A percentile compares a stretch with the other conserved stretches of the same genome.
Evolutionary conservation across 345 rosid genomes (phyloP).

Genomic region (Ceriops decandra): DNA sequence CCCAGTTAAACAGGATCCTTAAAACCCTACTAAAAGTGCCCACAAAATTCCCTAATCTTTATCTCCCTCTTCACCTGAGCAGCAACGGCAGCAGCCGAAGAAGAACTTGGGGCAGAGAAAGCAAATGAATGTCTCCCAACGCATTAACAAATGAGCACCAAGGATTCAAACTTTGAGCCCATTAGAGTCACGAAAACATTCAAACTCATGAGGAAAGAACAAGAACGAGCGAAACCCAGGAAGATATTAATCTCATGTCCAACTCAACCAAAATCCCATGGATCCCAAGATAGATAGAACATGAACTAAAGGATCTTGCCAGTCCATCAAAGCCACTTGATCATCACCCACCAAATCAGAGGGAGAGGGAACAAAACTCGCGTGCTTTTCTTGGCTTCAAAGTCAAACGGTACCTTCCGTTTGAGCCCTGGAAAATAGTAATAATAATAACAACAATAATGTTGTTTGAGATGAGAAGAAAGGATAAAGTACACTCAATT

Average conservation of each 20-base stretch:
- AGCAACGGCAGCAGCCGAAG: conserved; percentile 11
- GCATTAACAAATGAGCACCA: conserved; percentile 15
- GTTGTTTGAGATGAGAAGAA: background rate
- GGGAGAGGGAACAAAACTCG: conserved; percentile 1
- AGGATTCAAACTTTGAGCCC: conserved; percentile 19
- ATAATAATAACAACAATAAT: background rate
- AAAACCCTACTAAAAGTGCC: conserved; percentile 22
- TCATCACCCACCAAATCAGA: conserved; percentile 14
- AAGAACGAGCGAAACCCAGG: conserved; percentile 19
- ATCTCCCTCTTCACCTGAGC: conserved; percentile 15
- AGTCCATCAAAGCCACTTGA: conserved; percentile 14
- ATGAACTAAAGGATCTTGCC: conserved; percentile 9
- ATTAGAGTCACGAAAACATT: conserved; percentile 30
- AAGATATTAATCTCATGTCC: conserved; percentile 32
- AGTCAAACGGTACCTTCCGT: conserved; percentile 51
- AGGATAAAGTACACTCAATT: conserved; percentile 7
- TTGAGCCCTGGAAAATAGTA: conserved; percentile 40
- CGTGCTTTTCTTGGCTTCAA: conserved; percentile 17
- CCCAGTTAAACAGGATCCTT: conserved; percentile 11
- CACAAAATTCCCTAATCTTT: conserved; percentile 15
- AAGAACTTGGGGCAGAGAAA: conserved; percentile 16
- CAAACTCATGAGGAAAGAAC: conserved; percentile 30
- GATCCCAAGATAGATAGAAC: conserved; percentile 11
- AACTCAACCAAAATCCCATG: conserved; percentile 18
- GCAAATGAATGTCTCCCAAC: conserved; percentile 11